phyloP scores from a whole-genome alignment of 768 basidiomycete genomes.

The Hortiboletus campestris region DNA sequence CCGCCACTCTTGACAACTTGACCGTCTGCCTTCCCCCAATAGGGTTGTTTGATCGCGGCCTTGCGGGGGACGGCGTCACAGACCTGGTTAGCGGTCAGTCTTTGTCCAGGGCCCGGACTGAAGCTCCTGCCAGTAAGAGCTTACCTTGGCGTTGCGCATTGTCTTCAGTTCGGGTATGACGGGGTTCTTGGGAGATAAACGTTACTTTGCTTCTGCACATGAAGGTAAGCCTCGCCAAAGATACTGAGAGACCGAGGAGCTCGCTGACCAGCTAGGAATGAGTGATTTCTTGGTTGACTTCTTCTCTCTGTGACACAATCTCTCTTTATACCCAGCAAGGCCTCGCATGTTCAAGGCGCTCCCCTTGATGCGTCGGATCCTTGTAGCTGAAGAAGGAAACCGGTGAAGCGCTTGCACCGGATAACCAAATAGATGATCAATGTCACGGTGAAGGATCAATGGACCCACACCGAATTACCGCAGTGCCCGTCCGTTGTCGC shows the following conservation, averaged over 20 bases:
- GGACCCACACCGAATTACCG: neutral
- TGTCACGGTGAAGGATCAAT: neutral
- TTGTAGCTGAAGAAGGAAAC: neutral
- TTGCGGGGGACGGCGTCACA: neutral
- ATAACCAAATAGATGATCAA: neutral
- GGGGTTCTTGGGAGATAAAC: neutral
- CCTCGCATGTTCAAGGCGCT: neutral
- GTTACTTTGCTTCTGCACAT: conserved; percentile 1
- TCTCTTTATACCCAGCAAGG: conserved; percentile 17
- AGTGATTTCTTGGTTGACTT: conserved; percentile 1
- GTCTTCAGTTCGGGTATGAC: neutral
- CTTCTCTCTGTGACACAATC: neutral
- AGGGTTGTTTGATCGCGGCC: conserved; percentile 14
- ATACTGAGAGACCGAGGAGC: neutral
- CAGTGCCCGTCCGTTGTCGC: neutral
- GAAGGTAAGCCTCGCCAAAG: neutral
- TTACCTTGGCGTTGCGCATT: conserved; percentile 15
- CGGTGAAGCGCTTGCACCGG: neutral
- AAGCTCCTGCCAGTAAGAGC: neutral
- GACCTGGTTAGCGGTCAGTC: conserved; percentile 10
- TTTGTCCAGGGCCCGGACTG: neutral
- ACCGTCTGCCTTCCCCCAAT: neutral
- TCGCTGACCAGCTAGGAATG: conserved; percentile 11
- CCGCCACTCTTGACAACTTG: neutral
- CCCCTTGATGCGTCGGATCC: neutral